phyloP scores from a whole-genome alignment of 768 basidiomycete genomes.

The Termitomyces sp. region DNA sequence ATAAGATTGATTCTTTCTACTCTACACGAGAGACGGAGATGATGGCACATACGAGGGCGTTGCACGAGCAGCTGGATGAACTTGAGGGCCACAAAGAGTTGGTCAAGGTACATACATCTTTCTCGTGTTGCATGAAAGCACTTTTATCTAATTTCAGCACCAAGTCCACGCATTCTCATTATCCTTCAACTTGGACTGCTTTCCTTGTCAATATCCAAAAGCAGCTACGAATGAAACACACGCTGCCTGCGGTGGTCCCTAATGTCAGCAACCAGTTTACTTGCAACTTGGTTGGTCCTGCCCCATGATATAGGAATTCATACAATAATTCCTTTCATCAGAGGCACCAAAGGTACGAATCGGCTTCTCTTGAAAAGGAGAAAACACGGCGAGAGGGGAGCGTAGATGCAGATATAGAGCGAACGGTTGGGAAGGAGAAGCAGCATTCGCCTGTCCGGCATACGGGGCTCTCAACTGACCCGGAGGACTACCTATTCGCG shows the following conservation, averaged over 20 bases:
- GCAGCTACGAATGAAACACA: neutral
- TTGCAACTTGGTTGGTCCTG: neutral
- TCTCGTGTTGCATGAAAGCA: neutral
- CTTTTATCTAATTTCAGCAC: neutral
- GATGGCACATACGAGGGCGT: slow-evolving; percentile 36
- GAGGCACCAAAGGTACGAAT: neutral
- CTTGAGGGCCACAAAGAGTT: slow-evolving; percentile 63
- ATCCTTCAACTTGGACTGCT: slow-evolving; percentile 7
- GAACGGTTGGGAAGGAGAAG: slow-evolving; percentile 2
- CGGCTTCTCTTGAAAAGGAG: neutral
- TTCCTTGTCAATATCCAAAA: slow-evolving; percentile 3
- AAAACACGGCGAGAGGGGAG: neutral
- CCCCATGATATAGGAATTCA: neutral
- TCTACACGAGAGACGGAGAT: slow-evolving; percentile 63
- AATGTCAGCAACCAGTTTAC: neutral
- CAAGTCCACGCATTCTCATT: slow-evolving; percentile 13
- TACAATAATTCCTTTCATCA: neutral
- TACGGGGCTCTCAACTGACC: slow-evolving; percentile 40
- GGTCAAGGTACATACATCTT: slow-evolving; percentile 42
- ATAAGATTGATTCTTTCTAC: slow-evolving; percentile 87
- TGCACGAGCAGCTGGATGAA: slow-evolving; percentile 72
- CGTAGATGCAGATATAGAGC: slow-evolving; percentile 2
- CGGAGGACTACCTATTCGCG: slow-evolving; percentile 81
- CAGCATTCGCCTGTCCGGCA: slow-evolving; percentile 5
- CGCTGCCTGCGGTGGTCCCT: neutral